Evolutionary conservation across 179 eudicot genomes (phyloP), one percentile per base, ranked within the genome.

Genomic region (Vitellaria paradoxa): DNA sequence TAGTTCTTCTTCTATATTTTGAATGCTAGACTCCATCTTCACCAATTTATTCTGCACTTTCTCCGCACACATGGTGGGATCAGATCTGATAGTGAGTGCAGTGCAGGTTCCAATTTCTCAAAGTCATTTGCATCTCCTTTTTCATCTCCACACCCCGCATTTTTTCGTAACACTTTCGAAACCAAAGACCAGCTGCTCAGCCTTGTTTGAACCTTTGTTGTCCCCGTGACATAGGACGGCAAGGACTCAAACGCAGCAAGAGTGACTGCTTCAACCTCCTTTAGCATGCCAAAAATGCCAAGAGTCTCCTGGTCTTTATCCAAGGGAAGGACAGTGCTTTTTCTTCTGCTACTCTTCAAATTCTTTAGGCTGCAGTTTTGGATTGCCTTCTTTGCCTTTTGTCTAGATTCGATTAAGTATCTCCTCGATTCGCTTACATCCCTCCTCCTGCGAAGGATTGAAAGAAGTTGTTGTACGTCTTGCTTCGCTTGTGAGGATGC

Each of bases 381-480:
- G 73, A 80, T 80, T 15, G 40, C 57, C 73, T 77, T 74, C 78
- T 82, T 85, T 42, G 70, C 71, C 66, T 62, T 73, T 67, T 81
- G 83, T 70, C 86, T 79, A 0, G 75, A 71, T 30, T 1, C 37
- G 26, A 20, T 61, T 9, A 81, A 10, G 73, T 70, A 80, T 12
- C 61, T 61, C 11, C 15, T 70, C 14, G 81, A 60, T 46, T 82
- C 85, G 2, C 72, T 78, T 15, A 18, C 64, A 45, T 66, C 84
- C 77, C 66, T 70, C 40, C 70, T 47, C 59, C 70, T 50, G 5
- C 71, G 80, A 9, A 71, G 79, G 9, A 56, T 18, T 24, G 87
- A 83, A 47, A 81, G 80, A 67, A 85, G 79, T 3, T 68, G 65
- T 61, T 75, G 85, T 9, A 83, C 65, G 37, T 67, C 26, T 74